These are phyloP conservation scores for Cryphonectria nitschkei DNA, from an alignment of 2,329 filamentous ascomycete species.

Conservation along the genomic window DNA sequence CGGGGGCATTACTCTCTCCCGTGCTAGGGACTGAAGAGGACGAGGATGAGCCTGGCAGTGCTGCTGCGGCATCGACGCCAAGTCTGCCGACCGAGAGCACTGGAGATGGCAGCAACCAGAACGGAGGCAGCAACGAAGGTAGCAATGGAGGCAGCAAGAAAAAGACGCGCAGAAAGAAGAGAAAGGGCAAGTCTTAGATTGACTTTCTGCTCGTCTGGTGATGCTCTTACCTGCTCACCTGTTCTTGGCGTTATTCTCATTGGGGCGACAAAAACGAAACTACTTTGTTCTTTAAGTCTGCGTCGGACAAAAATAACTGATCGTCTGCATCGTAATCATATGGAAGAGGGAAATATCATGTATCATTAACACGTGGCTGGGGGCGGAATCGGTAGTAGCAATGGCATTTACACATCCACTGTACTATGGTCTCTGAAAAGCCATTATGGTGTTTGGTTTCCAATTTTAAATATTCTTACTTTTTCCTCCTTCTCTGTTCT, in stretches of 20 bases:
- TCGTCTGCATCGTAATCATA: not conserved
- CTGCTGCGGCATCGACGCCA: slow-evolving; percentile 37
- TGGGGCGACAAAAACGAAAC: not conserved
- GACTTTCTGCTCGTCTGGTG: slow-evolving; percentile 9
- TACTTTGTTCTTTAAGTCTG: not conserved
- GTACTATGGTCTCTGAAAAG: not conserved
- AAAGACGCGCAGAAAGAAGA: slow-evolving; percentile 46
- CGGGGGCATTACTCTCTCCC: slow-evolving; percentile 9
- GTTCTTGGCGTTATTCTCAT: not conserved
- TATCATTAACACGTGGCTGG: slow-evolving; percentile 2
- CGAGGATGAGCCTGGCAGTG: slow-evolving; percentile 9
- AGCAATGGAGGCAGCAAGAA: slow-evolving; percentile 35
- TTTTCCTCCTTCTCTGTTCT: too few species aligned
- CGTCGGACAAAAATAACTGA: not conserved
- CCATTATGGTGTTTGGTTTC: too few species aligned
- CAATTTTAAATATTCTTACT: too few species aligned
- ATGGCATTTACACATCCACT: not conserved
- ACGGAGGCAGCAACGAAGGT: slow-evolving; percentile 17
- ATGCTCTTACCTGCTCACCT: not conserved
- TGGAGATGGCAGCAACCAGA: slow-evolving; percentile 13
- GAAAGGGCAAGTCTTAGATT: slow-evolving; percentile 39
- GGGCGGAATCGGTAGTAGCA: not conserved
- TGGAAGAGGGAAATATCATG: not conserved
- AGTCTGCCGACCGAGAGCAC: slow-evolving; percentile 31
- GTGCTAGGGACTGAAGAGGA: slow-evolving; percentile 29